Base-by-base conservation (phyloP, 306 rosid genomes). In the Senna siamea region DNA sequence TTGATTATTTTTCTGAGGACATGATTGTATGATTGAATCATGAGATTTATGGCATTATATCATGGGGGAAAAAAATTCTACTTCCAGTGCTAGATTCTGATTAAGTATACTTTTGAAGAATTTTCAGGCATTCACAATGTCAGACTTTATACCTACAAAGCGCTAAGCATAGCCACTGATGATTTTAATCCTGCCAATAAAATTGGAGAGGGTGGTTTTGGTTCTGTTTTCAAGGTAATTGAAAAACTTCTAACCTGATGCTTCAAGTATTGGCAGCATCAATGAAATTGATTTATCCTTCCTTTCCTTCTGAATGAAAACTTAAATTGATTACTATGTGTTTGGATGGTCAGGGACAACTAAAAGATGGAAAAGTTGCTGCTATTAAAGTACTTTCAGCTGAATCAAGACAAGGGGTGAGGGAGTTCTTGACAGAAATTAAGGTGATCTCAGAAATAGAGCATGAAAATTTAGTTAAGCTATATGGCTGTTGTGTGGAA, bases 201-300 rank as follows among this genome's bases (percentile, higher is more conserved):
- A 83, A 89, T 94, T 2, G 98, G 98, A 40, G 97, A 94, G 80
- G 98, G 98, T 13, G 97, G 97, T 87, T 94, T 94, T 72, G 98
- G 98, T 84, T 84, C 96, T 64, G 97, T 94, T 23, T 88, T 79
- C 70, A 91, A 91, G 96, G 98, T 94, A 84, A 76, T 48, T 59
- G 41, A 66, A 28, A n/a, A 70, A 20, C 69, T 65, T 54, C 9
- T 37, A 9, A 19, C 30, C 13, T 35, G 68, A 38, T 19, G 30
- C n/a, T 62, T 38, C 69, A 40, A 14, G 58, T 72, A 35, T 69
- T 81, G 17, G 51, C 63, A 50, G 60, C 74, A 70, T 74, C 69
- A 70, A 67, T 56, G 60, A 46, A 15, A 26, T 73, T 51, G 40
- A 32, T 48, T 40, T 59, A 14, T 69, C 48, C 52, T 34, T 53